Conservation (phyloP, 768 basidiomycete species). For the Auricularia cornea region DNA sequence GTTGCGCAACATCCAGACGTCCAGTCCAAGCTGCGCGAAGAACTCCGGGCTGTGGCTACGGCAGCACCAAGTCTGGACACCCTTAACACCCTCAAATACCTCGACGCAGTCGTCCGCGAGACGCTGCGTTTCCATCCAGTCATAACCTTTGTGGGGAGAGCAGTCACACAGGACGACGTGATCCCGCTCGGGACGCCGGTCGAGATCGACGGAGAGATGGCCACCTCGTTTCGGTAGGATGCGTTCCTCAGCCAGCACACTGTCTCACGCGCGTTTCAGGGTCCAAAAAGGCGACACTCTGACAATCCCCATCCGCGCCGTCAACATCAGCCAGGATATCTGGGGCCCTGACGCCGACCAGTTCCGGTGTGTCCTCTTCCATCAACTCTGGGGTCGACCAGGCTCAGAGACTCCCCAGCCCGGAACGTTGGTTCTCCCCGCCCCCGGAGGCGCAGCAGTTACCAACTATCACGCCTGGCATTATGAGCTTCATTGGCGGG, state of each 20-base stretch:
- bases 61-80: conserved; percentile 23
- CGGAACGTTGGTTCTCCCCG: not conserved
- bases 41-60: conserved; percentile 17
- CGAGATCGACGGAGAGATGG: too few species aligned
- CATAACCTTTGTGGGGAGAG: conserved; percentile 5
- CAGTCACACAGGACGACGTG: conserved; percentile 10
- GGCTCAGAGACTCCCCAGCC: not conserved
- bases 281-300: conserved; percentile 19
- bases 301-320: conserved; percentile 21
- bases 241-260: not conserved
- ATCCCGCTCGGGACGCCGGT: conserved; percentile 9
- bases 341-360: conserved; percentile 58
- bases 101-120: conserved; percentile 21
- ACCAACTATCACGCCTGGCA: not conserved
- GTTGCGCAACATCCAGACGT: conserved; percentile 26
- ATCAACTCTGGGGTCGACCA: not conserved
- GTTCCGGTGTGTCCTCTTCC: conserved; percentile 40
- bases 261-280: not conserved
- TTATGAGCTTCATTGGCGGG: not conserved
- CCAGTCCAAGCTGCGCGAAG: conserved; percentile 30
- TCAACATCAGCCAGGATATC: conserved; percentile 44
- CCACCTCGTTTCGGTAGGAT: conserved; percentile 8
- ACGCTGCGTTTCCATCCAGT: conserved; percentile 10
- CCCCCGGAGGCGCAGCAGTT: not conserved
- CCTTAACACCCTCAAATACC: conserved; percentile 22